Conservation (phyloP, 805 yeast species). For the Tetrapisispora arboricola region DNA sequence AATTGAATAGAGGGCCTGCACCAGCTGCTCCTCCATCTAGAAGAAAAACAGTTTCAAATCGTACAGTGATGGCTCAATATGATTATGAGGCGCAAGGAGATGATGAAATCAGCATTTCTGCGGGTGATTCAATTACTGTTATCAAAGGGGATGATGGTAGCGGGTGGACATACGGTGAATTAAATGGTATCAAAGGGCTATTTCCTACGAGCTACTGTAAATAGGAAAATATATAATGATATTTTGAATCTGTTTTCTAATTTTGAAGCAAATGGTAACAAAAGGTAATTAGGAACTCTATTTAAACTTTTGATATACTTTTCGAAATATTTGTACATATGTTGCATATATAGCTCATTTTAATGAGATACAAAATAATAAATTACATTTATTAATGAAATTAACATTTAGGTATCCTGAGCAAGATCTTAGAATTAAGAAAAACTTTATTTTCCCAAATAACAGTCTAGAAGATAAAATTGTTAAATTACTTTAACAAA, state of each 20-base stretch:
- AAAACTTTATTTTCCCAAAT: no score
- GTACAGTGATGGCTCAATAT: slow-evolving; percentile 59
- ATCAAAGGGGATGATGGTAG: slow-evolving; percentile 62
- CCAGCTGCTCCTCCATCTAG: slow-evolving; percentile 71
- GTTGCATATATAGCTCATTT: no score
- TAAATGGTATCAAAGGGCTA: slow-evolving; percentile 53
- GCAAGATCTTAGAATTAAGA: no score
- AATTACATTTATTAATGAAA: no score
- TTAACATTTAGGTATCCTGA: no score
- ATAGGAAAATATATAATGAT: slow-evolving; percentile 9
- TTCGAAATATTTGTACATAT: no score
- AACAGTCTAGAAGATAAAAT: no score
- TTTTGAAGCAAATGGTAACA: no score
- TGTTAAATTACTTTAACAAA: not conserved
- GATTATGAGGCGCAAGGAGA: slow-evolving; percentile 70
- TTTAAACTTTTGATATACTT: no score
- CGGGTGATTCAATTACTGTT: slow-evolving; percentile 66
- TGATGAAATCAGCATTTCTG: slow-evolving; percentile 62
- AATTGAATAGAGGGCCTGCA: slow-evolving; percentile 39
- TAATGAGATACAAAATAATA: no score
- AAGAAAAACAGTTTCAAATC: slow-evolving; percentile 29
- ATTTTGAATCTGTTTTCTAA: not conserved
- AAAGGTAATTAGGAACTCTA: no score
- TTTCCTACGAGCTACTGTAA: slow-evolving; percentile 72
- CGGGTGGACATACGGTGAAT: slow-evolving; percentile 94